phyloP scores from a whole-genome alignment of 305 asterid genomes.

The Fraxinus platypoda region DNA sequence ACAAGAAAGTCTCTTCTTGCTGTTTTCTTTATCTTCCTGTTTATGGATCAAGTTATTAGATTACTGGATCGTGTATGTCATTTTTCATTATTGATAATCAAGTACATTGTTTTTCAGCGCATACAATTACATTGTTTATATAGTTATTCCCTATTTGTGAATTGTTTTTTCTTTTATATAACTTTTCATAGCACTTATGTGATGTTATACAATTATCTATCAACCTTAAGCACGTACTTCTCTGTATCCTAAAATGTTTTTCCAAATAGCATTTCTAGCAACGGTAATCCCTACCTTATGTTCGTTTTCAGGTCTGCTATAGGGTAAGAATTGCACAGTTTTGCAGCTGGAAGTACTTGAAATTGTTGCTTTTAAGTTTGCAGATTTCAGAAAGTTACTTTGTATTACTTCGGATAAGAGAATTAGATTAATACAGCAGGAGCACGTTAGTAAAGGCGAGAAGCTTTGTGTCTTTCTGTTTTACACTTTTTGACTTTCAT shows the following conservation, averaged over 20 bases:
- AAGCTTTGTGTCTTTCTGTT: not conserved
- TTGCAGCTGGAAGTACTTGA: not conserved
- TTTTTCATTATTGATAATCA: slow-evolving; percentile 11
- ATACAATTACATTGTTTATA: too few species aligned
- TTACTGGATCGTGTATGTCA: slow-evolving; percentile 20
- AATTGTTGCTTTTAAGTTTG: not conserved
- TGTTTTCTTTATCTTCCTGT: slow-evolving; percentile 1
- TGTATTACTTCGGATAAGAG: not conserved
- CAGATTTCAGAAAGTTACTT: not conserved
- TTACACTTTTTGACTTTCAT: not conserved
- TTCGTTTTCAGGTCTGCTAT: not conserved
- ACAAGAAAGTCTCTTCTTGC: not conserved
- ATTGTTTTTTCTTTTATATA: not conserved
- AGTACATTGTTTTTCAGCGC: not conserved
- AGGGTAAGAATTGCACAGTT: not conserved
- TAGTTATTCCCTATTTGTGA: too few species aligned
- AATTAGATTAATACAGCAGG: not conserved
- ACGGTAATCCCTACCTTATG: not conserved
- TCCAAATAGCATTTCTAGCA: not conserved
- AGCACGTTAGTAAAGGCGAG: not conserved
- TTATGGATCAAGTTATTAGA: slow-evolving; percentile 13
- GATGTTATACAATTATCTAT: not conserved
- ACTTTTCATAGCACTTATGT: not conserved
- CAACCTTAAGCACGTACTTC: not conserved
- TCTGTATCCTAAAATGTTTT: not conserved